Base-by-base conservation (phyloP, 2,329 filamentous ascomycete species). In the Colletotrichum costaricense region DNA sequence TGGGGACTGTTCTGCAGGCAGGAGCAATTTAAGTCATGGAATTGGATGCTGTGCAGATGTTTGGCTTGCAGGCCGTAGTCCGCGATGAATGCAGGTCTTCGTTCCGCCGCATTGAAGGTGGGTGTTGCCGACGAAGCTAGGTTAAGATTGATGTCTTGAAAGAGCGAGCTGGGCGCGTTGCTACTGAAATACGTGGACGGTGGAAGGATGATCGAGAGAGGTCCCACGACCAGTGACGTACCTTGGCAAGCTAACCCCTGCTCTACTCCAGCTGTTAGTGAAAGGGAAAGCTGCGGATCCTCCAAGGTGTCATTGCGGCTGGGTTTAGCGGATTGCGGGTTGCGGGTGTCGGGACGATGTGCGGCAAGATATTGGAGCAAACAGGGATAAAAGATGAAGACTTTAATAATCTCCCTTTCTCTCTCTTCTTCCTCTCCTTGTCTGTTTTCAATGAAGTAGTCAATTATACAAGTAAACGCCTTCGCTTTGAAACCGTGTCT, bases 241-340 rank as follows among this genome's bases (percentile, higher is more conserved):
- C 19, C 19, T n/a, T n/a, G 70, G 67, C 71, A 73, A 73, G 71
- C 71, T 24, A 26, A 71, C 67, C 71, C 71, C 71, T 70, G 71
- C 49, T 46, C 42, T 66, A 42, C 35, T 42, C 35, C 14, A 42
- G 60, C 60, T 72, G 19, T 49, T 11, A 49, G 42, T 56, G 56
- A 26, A 56, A 57, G 24, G 60, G 71, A 30, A 71, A 71, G 70
- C 49, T 70, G 60, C 60, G 67, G 67, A 52, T 28, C 26, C 60
- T 30, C 62, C 28, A 38, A 66, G 24, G 24, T 54, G 59, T 52
- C 54, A 38, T 67, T 70, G 66, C 62, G 33, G 63, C 49, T 56
- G 56, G 55, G 60, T 73, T 49, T 63, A 54, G 71, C 58, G 60
- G 49, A 24, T 42, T 65, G 55, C 33, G 24, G 52, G 26, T 55